These are phyloP conservation scores for Fusarium sp. DNA, from an alignment of 2,329 filamentous ascomycete species.

Conservation along the genomic window DNA sequence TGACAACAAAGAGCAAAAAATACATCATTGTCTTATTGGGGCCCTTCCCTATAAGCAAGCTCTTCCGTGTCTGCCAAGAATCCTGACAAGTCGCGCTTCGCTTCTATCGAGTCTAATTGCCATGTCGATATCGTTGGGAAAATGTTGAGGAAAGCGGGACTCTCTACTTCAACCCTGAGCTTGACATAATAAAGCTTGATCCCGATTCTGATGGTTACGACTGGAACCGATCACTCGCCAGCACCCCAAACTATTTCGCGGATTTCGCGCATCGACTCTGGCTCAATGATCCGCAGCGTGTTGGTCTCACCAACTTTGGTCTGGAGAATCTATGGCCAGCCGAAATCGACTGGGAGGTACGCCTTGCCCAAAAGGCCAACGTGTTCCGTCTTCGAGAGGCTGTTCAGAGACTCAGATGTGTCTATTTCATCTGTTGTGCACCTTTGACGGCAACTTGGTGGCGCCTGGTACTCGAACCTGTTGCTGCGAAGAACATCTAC, in stretches of 20 bases:
- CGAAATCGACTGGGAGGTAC: background rate
- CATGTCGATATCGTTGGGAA: background rate
- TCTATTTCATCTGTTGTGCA: background rate
- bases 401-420: background rate
- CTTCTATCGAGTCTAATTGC: background rate
- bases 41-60: background rate
- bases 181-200: background rate
- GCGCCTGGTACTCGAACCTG: background rate
- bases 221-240: background rate
- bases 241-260: background rate
- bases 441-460: background rate
- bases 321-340: background rate
- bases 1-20: background rate
- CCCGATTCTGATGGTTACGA: background rate
- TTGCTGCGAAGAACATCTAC: background rate
- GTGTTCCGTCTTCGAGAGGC: background rate
- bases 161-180: background rate
- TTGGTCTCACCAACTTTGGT: background rate
- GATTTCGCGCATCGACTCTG: background rate
- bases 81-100: background rate
- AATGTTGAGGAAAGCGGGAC: background rate
- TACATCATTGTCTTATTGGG: background rate
- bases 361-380: background rate
- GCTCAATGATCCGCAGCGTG: background rate
- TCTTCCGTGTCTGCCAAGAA: background rate